Base-by-base conservation (phyloP, 345 rosid species). In the Aquilaria yunnanensis region DNA sequence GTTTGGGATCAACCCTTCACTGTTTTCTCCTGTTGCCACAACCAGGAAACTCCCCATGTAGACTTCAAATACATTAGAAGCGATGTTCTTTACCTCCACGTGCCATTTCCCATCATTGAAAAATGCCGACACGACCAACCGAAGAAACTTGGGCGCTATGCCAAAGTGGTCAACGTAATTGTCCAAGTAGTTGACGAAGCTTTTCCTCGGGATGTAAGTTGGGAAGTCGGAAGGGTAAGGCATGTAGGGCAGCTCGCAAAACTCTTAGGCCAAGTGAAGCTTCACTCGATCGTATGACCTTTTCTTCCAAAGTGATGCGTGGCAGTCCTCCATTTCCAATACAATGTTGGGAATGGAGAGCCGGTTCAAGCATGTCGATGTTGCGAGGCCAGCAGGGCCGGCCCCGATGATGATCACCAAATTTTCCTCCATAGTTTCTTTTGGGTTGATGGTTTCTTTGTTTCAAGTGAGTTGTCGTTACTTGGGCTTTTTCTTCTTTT, bases 331-430 rank as follows among this genome's bases (percentile, higher is more conserved):
- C 67, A 69, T 72, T 63, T 87, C 90, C 3, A 83, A 37, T 2
- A 85, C 71, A 9, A 85, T 48, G 61, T 79, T 72, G 0, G 85
- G 75, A 14, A 83, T 64, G 33, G 57, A 55, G 1, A 67, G 67
- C 10, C 58, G 72, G 58, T 74, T 79, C 0, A 87, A 74, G 67
- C 85, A 87, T 1, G 83, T 84, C 2, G 85, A 64, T 1, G 87
- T 65, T 0, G 86, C 81, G 30, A 85, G 52, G 50, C 89, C 91
- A 6, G 87, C 71, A 45, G 96, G 91, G 16, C 87, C 91, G 2
- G 82, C 84, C 7, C 91, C 89, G 3, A 83, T 78, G 13, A 83
- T 73, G 32, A 78, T 69, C 30, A 75, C 84, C n/a, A 12, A 23
- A 2, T 46, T 54, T 56, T 75, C 68, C 66, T 3, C 2, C 23